Evolutionary conservation across 192 early-diverging fungal species (phyloP).

Genomic region (Diversispora epigaea): DNA sequence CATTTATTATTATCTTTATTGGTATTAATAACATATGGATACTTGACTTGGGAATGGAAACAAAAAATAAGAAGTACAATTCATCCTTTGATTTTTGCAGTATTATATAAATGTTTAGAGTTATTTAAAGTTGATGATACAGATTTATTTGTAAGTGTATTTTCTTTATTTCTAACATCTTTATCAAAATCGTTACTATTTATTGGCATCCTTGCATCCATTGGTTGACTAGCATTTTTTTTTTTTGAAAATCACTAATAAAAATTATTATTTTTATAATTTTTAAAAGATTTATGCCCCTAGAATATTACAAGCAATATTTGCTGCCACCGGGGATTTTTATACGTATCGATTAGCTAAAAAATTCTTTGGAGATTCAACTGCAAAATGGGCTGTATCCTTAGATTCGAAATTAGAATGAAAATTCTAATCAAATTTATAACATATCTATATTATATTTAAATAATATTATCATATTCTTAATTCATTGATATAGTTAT

Average conservation of each 20-base stretch:
- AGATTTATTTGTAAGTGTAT: conserved; percentile 63
- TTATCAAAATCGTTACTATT: too few relatives aligned
- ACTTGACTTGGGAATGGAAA: conserved; percentile 93
- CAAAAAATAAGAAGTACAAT: conserved; percentile 71
- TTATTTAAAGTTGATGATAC: conserved; percentile 64
- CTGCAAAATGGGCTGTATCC: conserved; percentile 65
- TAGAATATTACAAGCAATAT: conserved; percentile 68
- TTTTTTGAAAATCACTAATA: background rate
- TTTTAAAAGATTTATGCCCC: conserved; percentile 66
- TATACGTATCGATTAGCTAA: conserved; percentile 72
- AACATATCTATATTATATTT: background rate
- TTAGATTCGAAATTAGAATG: conserved; percentile 26
- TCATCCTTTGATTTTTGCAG: conserved; percentile 86
- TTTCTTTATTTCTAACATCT: background rate
- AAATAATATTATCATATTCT: background rate
- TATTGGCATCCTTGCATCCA: too few relatives aligned
- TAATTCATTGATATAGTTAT: conserved; percentile 40
- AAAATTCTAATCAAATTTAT: too few relatives aligned
- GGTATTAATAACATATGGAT: conserved; percentile 58
- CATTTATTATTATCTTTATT: too few relatives aligned
- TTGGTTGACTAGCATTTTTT: too few relatives aligned
- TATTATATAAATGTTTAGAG: conserved; percentile 63
- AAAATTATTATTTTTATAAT: conserved; percentile 7
- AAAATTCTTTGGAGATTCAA: conserved; percentile 57
- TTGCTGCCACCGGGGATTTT: conserved; percentile 72